Conservation (phyloP, 257 asterid genomes). For the Cruciata laevipes region DNA sequence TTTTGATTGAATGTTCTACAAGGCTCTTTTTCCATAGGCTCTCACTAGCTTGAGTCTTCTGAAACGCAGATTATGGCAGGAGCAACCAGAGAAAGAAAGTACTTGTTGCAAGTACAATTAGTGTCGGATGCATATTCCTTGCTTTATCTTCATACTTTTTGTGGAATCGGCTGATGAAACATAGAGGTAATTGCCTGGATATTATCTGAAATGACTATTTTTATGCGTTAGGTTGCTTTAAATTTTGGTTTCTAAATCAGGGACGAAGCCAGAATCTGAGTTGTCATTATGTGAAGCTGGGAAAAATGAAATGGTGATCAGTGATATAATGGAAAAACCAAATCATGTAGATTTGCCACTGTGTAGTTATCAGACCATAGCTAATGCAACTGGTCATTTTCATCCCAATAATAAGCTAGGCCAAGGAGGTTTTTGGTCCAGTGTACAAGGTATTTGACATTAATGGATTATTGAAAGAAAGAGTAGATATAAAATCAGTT, state of each 20-base stretch:
- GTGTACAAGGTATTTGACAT: conserved; percentile 46
- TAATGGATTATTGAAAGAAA: not conserved
- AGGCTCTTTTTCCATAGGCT: not conserved
- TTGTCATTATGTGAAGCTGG: not conserved
- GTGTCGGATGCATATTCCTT: conserved; percentile 18
- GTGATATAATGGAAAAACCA: not conserved
- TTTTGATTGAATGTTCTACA: not conserved
- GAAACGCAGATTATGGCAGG: conserved; percentile 19
- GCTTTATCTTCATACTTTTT: conserved; percentile 19
- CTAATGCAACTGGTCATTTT: conserved; percentile 42
- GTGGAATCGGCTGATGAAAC: conserved; percentile 33
- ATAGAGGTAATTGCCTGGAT: conserved; percentile 34
- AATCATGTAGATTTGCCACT: conserved; percentile 11
- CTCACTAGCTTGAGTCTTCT: not conserved
- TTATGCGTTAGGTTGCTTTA: not conserved
- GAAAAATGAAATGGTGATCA: not conserved
- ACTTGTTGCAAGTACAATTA: conserved; percentile 22
- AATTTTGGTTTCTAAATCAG: not conserved
- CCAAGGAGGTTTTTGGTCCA: conserved; percentile 62
- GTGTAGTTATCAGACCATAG: conserved; percentile 25
- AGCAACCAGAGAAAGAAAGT: conserved; percentile 18
- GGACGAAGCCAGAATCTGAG: conserved; percentile 6
- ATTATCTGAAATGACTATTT: not conserved
- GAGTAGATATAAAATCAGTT: not conserved
- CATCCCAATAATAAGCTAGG: conserved; percentile 36